Percentiles rank a stretch among this genome's conserved stretches.
phyloP scores from a whole-genome alignment of 345 rosid genomes.

The Kernera saxatilis region DNA sequence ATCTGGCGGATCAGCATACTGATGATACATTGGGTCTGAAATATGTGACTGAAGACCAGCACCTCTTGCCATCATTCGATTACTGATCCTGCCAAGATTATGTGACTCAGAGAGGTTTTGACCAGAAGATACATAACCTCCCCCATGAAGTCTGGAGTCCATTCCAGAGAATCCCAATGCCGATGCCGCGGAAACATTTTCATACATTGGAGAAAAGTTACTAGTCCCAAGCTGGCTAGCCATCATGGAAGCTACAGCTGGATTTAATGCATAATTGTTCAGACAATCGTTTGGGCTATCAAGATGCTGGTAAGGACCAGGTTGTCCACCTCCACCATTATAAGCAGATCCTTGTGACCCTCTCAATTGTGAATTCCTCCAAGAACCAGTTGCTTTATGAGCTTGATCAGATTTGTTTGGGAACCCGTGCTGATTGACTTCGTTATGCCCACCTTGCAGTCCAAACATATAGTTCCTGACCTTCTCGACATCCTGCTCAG shows the following conservation, averaged over 20 bases:
- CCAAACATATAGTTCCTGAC: slow-evolving; percentile 49
- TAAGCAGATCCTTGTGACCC: slow-evolving; percentile 55
- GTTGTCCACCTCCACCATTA: slow-evolving; percentile 41
- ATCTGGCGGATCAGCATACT: slow-evolving; percentile 43
- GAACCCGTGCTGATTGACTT: slow-evolving; percentile 36
- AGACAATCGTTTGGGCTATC: slow-evolving; percentile 52
- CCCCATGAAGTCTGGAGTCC: slow-evolving; percentile 58
- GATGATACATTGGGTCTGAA: slow-evolving; percentile 61
- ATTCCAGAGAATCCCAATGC: slow-evolving; percentile 51
- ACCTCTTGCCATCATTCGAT: slow-evolving; percentile 41
- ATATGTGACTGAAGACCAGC: slow-evolving; percentile 46
- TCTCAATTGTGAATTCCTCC: slow-evolving; percentile 45
- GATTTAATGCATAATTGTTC: slow-evolving; percentile 50
- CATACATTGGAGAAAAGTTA: slow-evolving; percentile 58
- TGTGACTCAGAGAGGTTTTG: slow-evolving; percentile 42
- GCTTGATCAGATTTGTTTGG: slow-evolving; percentile 38
- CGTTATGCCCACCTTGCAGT: slow-evolving; percentile 40
- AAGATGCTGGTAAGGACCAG: slow-evolving; percentile 43
- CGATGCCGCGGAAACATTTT: slow-evolving; percentile 62
- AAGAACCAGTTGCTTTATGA: slow-evolving; percentile 30
- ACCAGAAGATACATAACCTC: slow-evolving; percentile 44
- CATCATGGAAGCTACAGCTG: slow-evolving; percentile 55
- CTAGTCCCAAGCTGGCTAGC: slow-evolving; percentile 57
- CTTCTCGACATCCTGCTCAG: slow-evolving; percentile 41
- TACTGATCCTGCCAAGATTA: slow-evolving; percentile 38